Evolutionary conservation across 495 filamentous ascomycete genomes (phyloP).

Genomic region (Oidiodendron maius): DNA sequence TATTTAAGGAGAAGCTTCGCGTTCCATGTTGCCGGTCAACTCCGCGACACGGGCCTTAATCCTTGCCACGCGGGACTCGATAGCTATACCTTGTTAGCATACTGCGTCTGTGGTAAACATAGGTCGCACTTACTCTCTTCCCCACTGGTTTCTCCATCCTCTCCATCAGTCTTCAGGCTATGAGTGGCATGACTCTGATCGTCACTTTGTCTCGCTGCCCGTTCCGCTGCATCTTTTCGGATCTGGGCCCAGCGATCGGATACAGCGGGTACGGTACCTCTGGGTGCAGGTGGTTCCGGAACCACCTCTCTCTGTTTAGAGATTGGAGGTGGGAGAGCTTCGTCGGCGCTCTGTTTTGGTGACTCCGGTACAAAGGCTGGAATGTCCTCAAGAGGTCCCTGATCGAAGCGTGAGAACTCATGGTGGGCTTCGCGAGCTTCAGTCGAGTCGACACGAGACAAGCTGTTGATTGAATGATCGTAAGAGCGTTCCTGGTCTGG

Average conservation of each 20-base stretch:
- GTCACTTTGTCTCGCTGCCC: conserved; percentile 56
- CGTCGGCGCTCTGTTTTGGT: conserved; percentile 37
- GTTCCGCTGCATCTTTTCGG: conserved; percentile 83
- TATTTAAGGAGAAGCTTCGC: no score
- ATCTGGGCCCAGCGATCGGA: conserved; percentile 92
- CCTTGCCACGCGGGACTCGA: conserved; percentile 91
- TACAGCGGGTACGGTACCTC: conserved; percentile 18
- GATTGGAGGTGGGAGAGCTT: conserved; percentile 29
- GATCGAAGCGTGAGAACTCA: conserved; percentile 80
- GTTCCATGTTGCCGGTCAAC: conserved; percentile 83
- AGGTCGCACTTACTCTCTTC: conserved; percentile 78
- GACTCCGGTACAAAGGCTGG: conserved; percentile 77
- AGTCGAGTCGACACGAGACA: conserved; percentile 56
- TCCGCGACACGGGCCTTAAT: conserved; percentile 97
- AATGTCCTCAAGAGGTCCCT: conserved; percentile 81
- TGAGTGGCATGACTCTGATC: conserved; percentile 42
- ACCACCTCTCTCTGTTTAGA: conserved; percentile 7
- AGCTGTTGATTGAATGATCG: conserved; percentile 44
- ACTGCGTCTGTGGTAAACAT: neutral
- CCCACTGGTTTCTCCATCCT: conserved; percentile 83
- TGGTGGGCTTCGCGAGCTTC: conserved; percentile 62
- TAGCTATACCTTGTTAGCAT: conserved; percentile 53
- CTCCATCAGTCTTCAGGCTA: conserved; percentile 47
- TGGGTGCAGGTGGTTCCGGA: neutral
- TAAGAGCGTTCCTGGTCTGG: conserved; percentile 32